Conservation (phyloP, 495 filamentous ascomycete genomes). For the Aspergillus haitiensis region DNA sequence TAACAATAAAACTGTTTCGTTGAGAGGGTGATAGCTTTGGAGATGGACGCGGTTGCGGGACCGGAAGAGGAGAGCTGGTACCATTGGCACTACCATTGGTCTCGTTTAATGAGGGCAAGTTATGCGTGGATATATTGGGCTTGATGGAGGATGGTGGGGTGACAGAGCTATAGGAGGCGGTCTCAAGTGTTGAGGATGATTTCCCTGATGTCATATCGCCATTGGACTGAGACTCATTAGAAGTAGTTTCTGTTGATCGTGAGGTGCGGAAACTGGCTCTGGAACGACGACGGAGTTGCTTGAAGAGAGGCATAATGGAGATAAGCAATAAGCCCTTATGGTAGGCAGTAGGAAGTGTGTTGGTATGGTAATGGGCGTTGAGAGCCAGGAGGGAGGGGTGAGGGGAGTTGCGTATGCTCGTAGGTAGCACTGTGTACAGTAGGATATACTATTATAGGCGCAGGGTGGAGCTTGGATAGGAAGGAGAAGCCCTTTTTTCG, state of each 20-base stretch:
- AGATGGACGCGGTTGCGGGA: constrained; percentile 45
- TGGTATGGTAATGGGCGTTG: neutral
- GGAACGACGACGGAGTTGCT: constrained; percentile 72
- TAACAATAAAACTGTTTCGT: constrained; percentile 52
- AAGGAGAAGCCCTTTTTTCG: constrained; percentile 14
- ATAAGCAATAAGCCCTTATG: neutral
- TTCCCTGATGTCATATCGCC: constrained; percentile 53
- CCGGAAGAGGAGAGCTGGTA: constrained; percentile 37
- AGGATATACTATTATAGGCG: constrained; percentile 5
- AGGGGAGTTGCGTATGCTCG: neutral
- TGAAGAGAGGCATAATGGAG: constrained; percentile 66
- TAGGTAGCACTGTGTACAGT: neutral
- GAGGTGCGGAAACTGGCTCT: constrained; percentile 58
- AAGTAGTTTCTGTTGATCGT: constrained; percentile 56
- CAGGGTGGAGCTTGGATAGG: constrained; percentile 4
- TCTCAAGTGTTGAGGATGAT: constrained; percentile 66
- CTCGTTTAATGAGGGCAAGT: constrained; percentile 54
- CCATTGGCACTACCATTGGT: constrained; percentile 38
- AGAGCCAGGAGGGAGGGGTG: neutral
- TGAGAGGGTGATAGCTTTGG: constrained; percentile 46
- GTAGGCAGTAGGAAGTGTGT: neutral
- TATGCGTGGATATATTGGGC: constrained; percentile 53
- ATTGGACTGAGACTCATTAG: constrained; percentile 42
- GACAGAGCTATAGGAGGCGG: constrained; percentile 52
- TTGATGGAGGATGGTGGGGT: constrained; percentile 62